phyloP scores from a whole-genome alignment of 805 yeast genomes.

The Saccharomycodes ludwigii region DNA sequence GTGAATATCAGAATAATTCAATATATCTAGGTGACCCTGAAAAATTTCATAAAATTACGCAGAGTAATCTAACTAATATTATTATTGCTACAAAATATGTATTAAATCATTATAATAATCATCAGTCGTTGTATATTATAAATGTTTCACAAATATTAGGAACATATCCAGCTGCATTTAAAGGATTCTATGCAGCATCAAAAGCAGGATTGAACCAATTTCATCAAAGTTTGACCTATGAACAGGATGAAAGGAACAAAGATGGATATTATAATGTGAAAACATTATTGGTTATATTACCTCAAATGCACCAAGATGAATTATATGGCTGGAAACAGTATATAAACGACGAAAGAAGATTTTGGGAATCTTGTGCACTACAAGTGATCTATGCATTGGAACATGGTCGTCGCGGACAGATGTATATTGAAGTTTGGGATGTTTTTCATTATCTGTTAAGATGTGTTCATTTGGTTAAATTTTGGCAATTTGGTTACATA shows the following conservation, averaged over 20 bases:
- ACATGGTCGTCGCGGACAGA: background rate
- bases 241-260: conserved; percentile 5
- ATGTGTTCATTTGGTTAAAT: too few relatives aligned
- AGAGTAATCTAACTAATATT: conserved; percentile 12
- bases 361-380: background rate
- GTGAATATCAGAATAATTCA: too few relatives aligned
- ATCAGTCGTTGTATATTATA: conserved; percentile 10
- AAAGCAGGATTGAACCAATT: conserved; percentile 16
- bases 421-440: too few relatives aligned
- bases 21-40: background rate
- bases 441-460: too few relatives aligned
- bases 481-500: too few relatives aligned
- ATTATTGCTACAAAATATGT: conserved; percentile 14
- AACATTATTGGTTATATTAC: conserved; percentile 9
- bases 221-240: conserved; percentile 17
- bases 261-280: conserved; percentile 3
- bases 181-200: conserved; percentile 8
- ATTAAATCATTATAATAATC: conserved; percentile 4
- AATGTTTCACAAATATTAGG: conserved; percentile 9
- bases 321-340: background rate
- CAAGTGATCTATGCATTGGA: background rate
- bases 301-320: conserved; percentile 1
- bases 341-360: too few relatives aligned
- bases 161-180: conserved; percentile 2
- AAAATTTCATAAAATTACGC: conserved; percentile 8